Base-by-base conservation (phyloP, 1,284 basidiomycete genomes). In the Malassezia psittaci region DNA sequence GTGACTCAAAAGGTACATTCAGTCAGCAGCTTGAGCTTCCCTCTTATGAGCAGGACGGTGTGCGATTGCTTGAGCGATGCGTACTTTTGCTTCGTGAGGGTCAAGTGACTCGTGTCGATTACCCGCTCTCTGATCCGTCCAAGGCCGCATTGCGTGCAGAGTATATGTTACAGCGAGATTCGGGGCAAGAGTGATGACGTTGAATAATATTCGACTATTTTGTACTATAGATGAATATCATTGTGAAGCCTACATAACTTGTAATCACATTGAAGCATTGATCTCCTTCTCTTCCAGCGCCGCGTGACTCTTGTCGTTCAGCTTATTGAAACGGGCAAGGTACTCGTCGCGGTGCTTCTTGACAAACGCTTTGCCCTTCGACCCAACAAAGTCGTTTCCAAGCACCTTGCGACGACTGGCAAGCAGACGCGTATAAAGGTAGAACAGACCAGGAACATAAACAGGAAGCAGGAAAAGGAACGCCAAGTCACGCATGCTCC, bases 1-100 rank as follows among this genome's bases (percentile, higher is more conserved):
- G 49, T 33, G 53, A 52, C 24, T 11, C 21, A 16, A 21, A 38
- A 2, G n/a, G 44, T 35, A 54, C 60, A 45, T 57, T 57, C 4
- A 57, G 55, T 11, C 21, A 51, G 2, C 40, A 55, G 10, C 45
- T 66, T 1, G 42, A 47, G 5, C 39, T 68, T 10, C 53, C 54
- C 6, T 59, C 58, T 19, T 47, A 60, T 11, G 50, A 21, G 18
- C 68, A n/a, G 15, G 42, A 39, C 16, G 18, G 19, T 2, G 3
- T 13, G 21, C 35, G 29, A 32, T 66, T 19, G 64, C 48, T 66
- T 9, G 64, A 58, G 35, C 57, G 65, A 2, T 59, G 65, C 55
- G 68, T 63, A 37, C 47, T 74, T 44, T 54, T 72, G 21, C 46
- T 72, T 19, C 47, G 55, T 3, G 67, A 65, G 8, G 68, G 68